These are phyloP conservation scores for Berberis vulgaris DNA, from an alignment of 164 flowering plant genomes.

Conservation along the genomic window DNA sequence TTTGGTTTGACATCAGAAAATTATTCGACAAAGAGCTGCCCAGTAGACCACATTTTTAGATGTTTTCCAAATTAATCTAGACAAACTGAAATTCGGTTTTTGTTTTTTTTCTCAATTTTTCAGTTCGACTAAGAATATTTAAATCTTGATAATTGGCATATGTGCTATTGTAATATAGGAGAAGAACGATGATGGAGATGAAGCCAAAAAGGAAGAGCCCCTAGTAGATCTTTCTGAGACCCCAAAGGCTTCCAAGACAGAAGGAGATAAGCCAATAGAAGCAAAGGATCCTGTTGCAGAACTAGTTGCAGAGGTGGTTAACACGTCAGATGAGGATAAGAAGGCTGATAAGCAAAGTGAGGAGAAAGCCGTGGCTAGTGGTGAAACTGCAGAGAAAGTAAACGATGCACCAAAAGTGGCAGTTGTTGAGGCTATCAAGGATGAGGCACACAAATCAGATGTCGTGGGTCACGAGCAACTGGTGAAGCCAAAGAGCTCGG, in stretches of 20 bases:
- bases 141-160: too few relatives aligned
- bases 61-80: too few relatives aligned
- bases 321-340: too few relatives aligned
- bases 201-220: slow-evolving; percentile 27
- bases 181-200: slow-evolving; percentile 26
- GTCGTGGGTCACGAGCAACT: not conserved
- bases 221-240: slow-evolving; percentile 38
- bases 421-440: slow-evolving; percentile 2
- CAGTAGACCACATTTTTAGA: too few relatives aligned
- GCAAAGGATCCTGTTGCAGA: slow-evolving; percentile 1
- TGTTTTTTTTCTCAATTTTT: too few relatives aligned
- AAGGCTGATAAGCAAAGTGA: not conserved
- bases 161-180: slow-evolving; percentile 7
- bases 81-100: too few relatives aligned
- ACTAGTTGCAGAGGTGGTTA: not conserved
- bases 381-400: not conserved
- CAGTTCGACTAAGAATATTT: too few relatives aligned
- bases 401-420: slow-evolving; percentile 2
- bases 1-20: too few relatives aligned
- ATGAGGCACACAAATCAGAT: slow-evolving; percentile 10
- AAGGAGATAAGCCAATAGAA: slow-evolving; percentile 9
- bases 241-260: slow-evolving; percentile 10
- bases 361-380: not conserved
- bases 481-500: too few relatives aligned
- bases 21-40: too few relatives aligned